Conservation (phyloP, 192 early-diverging fungal species). For the Neocallimastix lanati region DNA sequence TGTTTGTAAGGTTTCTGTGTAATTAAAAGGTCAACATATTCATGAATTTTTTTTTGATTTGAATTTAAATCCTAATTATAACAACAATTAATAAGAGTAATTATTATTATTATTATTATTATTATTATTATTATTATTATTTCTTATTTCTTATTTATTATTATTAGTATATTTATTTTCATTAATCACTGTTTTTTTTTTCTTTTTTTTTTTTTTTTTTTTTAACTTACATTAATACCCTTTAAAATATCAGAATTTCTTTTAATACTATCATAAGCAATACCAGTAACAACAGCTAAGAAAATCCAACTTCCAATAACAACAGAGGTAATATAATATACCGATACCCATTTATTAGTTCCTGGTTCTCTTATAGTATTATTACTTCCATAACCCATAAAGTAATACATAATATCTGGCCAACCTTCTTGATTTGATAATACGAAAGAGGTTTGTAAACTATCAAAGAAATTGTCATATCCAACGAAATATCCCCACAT, state of each 20-base stretch:
- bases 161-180: no score
- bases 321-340: background rate
- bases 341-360: background rate
- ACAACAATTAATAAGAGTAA: no score
- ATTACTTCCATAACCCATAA: background rate
- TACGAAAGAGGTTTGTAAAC: background rate
- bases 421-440: background rate
- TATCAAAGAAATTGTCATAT: background rate
- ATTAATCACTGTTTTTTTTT: no score
- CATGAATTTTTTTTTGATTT: background rate
- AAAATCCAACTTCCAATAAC: background rate
- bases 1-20: background rate
- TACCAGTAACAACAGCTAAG: background rate
- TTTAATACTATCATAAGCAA: background rate
- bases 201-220: no score
- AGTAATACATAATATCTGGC: background rate
- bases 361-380: background rate
- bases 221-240: background rate
- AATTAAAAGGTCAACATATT: background rate
- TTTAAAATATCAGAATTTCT: background rate
- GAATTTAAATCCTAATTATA: background rate
- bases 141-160: no score
- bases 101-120: no score
- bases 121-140: no score
- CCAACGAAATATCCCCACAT: background rate